phyloP scores from a whole-genome alignment of 441 rosid species.

The Populus trichocarpa region DNA sequence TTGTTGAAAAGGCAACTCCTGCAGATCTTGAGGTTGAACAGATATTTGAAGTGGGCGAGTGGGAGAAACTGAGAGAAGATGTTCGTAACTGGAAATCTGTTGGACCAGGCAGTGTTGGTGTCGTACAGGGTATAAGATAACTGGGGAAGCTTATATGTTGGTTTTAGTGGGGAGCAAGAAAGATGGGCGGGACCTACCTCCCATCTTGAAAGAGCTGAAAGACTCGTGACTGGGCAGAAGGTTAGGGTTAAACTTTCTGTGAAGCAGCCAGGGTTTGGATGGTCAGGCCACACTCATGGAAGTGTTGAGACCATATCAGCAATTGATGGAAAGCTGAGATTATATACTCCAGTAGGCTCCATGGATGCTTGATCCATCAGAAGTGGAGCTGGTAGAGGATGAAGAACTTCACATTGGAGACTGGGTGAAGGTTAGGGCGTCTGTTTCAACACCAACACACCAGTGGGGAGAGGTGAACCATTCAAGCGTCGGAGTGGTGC shows the following conservation, averaged over 20 bases:
- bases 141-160: slow-evolving; percentile 77
- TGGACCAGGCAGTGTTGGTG: slow-evolving; percentile 76
- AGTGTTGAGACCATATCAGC: slow-evolving; percentile 78
- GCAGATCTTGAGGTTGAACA: slow-evolving; percentile 80
- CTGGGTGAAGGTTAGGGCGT: slow-evolving; percentile 76
- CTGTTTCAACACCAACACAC: slow-evolving; percentile 68
- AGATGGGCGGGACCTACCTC: slow-evolving; percentile 78
- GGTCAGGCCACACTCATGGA: slow-evolving; percentile 87
- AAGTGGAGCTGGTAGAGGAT: slow-evolving; percentile 80
- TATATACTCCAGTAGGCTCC: slow-evolving; percentile 84
- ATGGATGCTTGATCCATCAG: slow-evolving; percentile 99
- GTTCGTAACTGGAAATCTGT: slow-evolving; percentile 72
- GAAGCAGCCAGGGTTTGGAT: slow-evolving; percentile 90
- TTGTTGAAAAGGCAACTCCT: slow-evolving; percentile 28
- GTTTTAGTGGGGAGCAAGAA: slow-evolving; percentile 95
- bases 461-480: slow-evolving; percentile 98
- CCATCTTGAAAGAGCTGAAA: slow-evolving; percentile 62
- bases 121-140: slow-evolving; percentile 86
- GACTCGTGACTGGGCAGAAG: slow-evolving; percentile 69
- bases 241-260: slow-evolving; percentile 71
- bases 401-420: slow-evolving; percentile 79
- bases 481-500: slow-evolving; percentile 86
- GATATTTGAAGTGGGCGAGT: slow-evolving; percentile 89
- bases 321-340: slow-evolving; percentile 89
- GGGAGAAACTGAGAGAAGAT: slow-evolving; percentile 72